These are phyloP conservation scores for Pseudopyricularia javanii DNA, from an alignment of 2,329 filamentous ascomycete species.

Conservation along the genomic window DNA sequence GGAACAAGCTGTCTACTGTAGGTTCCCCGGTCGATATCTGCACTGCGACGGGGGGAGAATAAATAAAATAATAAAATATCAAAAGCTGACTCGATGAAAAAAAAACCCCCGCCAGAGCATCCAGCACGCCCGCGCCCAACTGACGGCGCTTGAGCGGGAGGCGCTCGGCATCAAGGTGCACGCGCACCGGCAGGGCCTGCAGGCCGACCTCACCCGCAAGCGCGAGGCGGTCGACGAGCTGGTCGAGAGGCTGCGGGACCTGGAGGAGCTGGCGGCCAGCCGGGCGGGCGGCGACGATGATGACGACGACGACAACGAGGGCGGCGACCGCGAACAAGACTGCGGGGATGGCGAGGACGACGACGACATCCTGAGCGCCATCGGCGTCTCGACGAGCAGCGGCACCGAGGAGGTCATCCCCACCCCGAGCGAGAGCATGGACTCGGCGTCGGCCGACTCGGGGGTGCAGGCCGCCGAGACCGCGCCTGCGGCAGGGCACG, in stretches of 20 bases:
- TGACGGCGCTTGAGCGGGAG: slow-evolving; percentile 61
- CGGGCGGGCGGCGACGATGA: slow-evolving; percentile 20
- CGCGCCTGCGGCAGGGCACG: neutral
- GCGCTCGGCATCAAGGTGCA: slow-evolving; percentile 45
- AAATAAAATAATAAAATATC: too few species aligned
- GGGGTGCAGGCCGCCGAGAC: neutral
- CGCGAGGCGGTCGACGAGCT: slow-evolving; percentile 55
- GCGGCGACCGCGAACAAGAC: too few species aligned
- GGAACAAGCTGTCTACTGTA: too few species aligned
- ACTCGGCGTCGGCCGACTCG: slow-evolving; percentile 1
- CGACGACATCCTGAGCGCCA: slow-evolving; percentile 32
- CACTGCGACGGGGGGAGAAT: too few species aligned
- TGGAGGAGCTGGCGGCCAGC: slow-evolving; percentile 42
- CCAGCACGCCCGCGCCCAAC: slow-evolving; percentile 55
- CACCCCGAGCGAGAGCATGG: slow-evolving; percentile 40
- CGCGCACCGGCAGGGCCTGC: slow-evolving; percentile 44
- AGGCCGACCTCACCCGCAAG: slow-evolving; percentile 52
- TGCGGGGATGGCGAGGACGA: slow-evolving; percentile 36
- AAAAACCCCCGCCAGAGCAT: too few species aligned
- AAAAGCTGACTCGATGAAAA: neutral
- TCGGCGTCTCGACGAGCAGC: slow-evolving; percentile 16
- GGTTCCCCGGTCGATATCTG: too few species aligned
- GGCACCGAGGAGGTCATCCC: slow-evolving; percentile 30
- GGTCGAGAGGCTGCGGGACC: slow-evolving; percentile 52
- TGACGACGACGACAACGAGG: slow-evolving; percentile 22